These are phyloP conservation scores for Wallacemonas sp. DNA, from an alignment of 208 protist genomes.

Conservation along the genomic window DNA sequence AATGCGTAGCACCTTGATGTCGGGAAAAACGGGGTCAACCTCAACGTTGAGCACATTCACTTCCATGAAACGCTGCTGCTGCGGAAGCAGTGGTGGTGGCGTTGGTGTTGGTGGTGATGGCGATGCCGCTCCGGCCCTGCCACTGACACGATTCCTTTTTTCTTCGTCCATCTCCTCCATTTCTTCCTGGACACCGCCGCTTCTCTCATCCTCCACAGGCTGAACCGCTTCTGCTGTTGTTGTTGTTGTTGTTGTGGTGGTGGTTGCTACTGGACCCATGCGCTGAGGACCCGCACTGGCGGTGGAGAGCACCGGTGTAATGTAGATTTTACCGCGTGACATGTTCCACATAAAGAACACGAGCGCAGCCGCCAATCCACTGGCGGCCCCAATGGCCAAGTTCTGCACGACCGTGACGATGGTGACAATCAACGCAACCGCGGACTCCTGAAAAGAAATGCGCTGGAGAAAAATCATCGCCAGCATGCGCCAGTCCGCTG, in stretches of 20 bases:
- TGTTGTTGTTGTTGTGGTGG: no score
- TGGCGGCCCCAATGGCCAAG: slow-evolving; percentile 50
- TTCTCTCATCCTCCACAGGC: no score
- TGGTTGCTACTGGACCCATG: no score
- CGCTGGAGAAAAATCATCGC: slow-evolving; percentile 58
- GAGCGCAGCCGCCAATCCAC: slow-evolving; percentile 43
- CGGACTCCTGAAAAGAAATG: slow-evolving; percentile 57
- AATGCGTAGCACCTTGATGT: slow-evolving; percentile 53
- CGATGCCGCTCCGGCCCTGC: no score
- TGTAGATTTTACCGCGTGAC: slow-evolving; percentile 36
- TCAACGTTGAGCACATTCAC: slow-evolving; percentile 52
- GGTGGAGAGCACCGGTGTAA: slow-evolving; percentile 16
- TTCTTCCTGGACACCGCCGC: no score
- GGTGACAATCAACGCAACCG: slow-evolving; percentile 54
- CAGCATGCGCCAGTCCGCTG: slow-evolving; percentile 59
- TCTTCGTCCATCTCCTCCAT: no score
- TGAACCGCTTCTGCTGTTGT: no score
- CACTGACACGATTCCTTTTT: no score
- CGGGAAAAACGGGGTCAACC: slow-evolving; percentile 35
- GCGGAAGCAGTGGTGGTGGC: neutral
- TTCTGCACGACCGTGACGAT: slow-evolving; percentile 53
- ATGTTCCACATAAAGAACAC: slow-evolving; percentile 71
- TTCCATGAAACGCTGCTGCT: slow-evolving; percentile 21
- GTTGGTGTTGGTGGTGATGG: no score
- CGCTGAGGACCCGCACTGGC: no score